Conservation (phyloP, 2,329 filamentous ascomycete species). For the Pseudogymnoascus sp. region DNA sequence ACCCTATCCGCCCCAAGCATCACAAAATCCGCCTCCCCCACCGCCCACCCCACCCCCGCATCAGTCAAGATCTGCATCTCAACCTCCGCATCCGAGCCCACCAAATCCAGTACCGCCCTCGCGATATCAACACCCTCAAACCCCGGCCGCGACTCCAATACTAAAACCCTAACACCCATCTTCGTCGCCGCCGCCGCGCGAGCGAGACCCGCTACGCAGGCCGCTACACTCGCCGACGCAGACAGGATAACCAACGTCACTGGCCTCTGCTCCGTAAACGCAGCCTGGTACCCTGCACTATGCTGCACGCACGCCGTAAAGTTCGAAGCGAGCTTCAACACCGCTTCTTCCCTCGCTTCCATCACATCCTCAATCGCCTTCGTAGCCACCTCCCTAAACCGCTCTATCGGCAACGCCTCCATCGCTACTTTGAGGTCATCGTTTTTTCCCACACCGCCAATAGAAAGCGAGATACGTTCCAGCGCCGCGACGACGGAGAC, state of each 20-base stretch:
- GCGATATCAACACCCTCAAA: slow-evolving; percentile 55
- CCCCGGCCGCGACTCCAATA: slow-evolving; percentile 61
- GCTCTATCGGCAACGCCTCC: not conserved
- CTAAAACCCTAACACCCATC: slow-evolving; percentile 37
- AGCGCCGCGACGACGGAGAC: slow-evolving; percentile 43
- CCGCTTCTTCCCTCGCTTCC: slow-evolving; percentile 5
- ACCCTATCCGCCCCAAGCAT: slow-evolving; percentile 60
- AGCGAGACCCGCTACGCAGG: slow-evolving; percentile 35
- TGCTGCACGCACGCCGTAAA: slow-evolving; percentile 24
- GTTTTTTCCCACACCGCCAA: not conserved
- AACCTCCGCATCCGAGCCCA: slow-evolving; percentile 22
- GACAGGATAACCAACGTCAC: slow-evolving; percentile 55
- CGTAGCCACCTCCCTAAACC: slow-evolving; percentile 12
- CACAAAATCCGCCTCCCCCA: slow-evolving; percentile 47
- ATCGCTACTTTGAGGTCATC: not conserved
- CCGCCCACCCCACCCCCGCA: slow-evolving; percentile 50
- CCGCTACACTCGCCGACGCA: slow-evolving; percentile 54
- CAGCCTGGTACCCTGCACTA: slow-evolving; percentile 18
- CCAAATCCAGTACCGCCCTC: slow-evolving; percentile 35
- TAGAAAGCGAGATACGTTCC: slow-evolving; percentile 13
- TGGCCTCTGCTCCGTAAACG: not conserved
- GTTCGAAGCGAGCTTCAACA: slow-evolving; percentile 18
- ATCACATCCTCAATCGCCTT: slow-evolving; percentile 22
- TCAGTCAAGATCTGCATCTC: slow-evolving; percentile 45
- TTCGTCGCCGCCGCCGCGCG: slow-evolving; percentile 30